phyloP scores from a whole-genome alignment of 129 eudicot species.

The Escallonia rubra region DNA sequence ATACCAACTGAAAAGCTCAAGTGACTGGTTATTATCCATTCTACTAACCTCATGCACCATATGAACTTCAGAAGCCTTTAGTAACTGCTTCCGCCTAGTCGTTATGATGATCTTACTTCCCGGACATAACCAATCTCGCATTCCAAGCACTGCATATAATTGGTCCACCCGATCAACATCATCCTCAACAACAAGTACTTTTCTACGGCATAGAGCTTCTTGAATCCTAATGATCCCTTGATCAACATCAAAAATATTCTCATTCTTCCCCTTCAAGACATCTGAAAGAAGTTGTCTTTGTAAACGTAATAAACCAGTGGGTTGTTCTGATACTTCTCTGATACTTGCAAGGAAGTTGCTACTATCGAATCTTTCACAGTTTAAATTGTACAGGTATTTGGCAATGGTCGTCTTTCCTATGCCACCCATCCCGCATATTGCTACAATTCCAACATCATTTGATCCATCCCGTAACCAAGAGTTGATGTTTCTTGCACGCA shows the following conservation, averaged over 20 bases:
- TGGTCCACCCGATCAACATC: not conserved
- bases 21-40: not conserved
- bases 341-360: not conserved
- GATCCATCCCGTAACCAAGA: slow-evolving; percentile 1
- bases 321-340: not conserved
- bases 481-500: not conserved
- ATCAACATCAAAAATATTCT: not conserved
- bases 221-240: not conserved
- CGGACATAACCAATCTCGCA: not conserved
- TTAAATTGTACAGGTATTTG: not conserved
- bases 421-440: slow-evolving; percentile 4
- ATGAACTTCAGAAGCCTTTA: not conserved
- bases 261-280: not conserved
- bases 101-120: slow-evolving; percentile 2
- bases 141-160: not conserved
- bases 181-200: slow-evolving; percentile 1
- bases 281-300: slow-evolving; percentile 3
- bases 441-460: not conserved
- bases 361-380: not conserved
- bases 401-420: slow-evolving; percentile 10
- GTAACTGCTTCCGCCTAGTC: not conserved
- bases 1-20: not conserved
- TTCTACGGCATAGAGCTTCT: not conserved
- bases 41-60: not conserved
- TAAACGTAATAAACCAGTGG: not conserved